These are phyloP conservation scores for Mycena galericulata DNA, from an alignment of 768 basidiomycete genomes.

Conservation along the genomic window DNA sequence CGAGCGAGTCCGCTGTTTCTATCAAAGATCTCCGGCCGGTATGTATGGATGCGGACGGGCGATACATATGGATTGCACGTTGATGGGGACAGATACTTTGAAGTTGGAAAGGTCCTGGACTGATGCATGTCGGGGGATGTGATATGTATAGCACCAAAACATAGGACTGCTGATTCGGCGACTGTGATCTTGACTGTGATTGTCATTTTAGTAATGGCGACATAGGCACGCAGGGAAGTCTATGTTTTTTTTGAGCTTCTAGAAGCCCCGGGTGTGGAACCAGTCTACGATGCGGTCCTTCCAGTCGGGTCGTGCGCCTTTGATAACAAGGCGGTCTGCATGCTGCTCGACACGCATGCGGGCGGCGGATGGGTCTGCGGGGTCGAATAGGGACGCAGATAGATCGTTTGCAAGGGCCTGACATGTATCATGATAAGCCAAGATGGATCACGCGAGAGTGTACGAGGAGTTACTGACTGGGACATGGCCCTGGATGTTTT, in stretches of 20 bases:
- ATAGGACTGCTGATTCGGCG: slow-evolving; percentile 16
- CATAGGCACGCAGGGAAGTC: slow-evolving; percentile 6
- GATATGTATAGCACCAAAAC: slow-evolving; percentile 7
- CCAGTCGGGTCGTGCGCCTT: slow-evolving; percentile 66
- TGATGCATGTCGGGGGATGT: slow-evolving; percentile 18
- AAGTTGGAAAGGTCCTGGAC: too few species aligned
- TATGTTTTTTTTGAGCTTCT: slow-evolving; percentile 18
- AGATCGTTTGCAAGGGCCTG: slow-evolving; percentile 71
- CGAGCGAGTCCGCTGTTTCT: not conserved
- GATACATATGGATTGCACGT: slow-evolving; percentile 12
- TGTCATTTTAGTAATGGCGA: not conserved
- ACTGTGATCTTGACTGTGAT: slow-evolving; percentile 24
- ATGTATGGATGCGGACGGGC: not conserved
- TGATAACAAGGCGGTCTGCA: slow-evolving; percentile 67
- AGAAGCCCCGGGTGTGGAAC: slow-evolving; percentile 77
- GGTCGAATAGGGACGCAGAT: slow-evolving; percentile 59
- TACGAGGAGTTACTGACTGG: slow-evolving; percentile 56
- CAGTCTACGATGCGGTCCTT: slow-evolving; percentile 71
- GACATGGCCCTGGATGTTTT: slow-evolving; percentile 75
- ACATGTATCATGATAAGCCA: slow-evolving; percentile 42
- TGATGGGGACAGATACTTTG: slow-evolving; percentile 16
- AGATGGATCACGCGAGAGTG: slow-evolving; percentile 33
- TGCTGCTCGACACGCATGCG: slow-evolving; percentile 62
- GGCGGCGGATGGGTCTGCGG: slow-evolving; percentile 57
- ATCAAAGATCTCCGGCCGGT: slow-evolving; percentile 14